phyloP scores from a whole-genome alignment of 1,284 basidiomycete genomes.

The Thecaphora frezii region DNA sequence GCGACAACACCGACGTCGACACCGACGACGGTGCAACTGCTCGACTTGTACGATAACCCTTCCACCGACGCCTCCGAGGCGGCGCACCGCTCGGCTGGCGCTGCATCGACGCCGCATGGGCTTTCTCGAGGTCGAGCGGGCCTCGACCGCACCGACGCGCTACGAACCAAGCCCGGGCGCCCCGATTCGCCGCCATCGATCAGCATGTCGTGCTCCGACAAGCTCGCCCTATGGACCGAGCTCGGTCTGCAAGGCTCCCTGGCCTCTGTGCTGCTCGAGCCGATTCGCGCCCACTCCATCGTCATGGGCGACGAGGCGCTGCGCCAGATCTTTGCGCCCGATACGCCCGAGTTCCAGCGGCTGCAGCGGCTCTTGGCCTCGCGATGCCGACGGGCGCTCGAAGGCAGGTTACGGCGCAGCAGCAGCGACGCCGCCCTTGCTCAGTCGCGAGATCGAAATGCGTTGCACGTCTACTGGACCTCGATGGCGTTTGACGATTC shows the following conservation, averaged over 20 bases:
- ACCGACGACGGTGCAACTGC: too few species aligned
- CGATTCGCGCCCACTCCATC: constrained; percentile 18
- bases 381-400: constrained; percentile 14
- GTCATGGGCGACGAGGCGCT: constrained; percentile 24
- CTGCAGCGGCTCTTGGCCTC: constrained; percentile 7
- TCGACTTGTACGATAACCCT: too few species aligned
- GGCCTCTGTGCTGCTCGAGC: constrained; percentile 22
- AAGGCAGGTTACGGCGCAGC: constrained; percentile 1
- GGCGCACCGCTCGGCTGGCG: not conserved
- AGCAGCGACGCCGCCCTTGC: too few species aligned
- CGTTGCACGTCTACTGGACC: not conserved
- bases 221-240: constrained; percentile 36
- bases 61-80: too few species aligned
- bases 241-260: constrained; percentile 43
- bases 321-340: constrained; percentile 15
- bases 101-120: not conserved
- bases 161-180: constrained; percentile 44
- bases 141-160: not conserved
- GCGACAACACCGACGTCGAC: too few species aligned
- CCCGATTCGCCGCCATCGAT: constrained; percentile 39
- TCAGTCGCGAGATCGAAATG: too few species aligned
- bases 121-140: constrained; percentile 13
- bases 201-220: constrained; percentile 46
- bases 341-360: not conserved
- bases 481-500: not conserved